Evolutionary conservation across 805 yeast species (phyloP).

Genomic region (Tetrapisispora namnaoensis): DNA sequence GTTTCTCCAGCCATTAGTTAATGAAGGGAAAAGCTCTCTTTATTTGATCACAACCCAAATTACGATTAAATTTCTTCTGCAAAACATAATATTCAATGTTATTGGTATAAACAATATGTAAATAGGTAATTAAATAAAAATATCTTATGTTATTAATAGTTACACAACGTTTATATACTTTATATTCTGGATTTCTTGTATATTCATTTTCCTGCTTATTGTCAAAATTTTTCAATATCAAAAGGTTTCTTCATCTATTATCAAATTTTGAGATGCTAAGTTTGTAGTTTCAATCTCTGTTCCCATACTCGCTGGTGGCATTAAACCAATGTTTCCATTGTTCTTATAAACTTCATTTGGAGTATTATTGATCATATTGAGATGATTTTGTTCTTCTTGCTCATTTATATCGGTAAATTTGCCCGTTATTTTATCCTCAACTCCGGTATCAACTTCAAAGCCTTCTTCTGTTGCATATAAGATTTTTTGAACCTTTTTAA

Average conservation of each 20-base stretch:
- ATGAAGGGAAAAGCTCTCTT: neutral
- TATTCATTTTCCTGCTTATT: neutral
- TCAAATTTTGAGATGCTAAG: conserved; percentile 19
- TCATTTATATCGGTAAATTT: conserved; percentile 23
- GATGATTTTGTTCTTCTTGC: conserved; percentile 27
- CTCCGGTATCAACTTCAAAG: conserved; percentile 45
- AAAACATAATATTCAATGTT: neutral
- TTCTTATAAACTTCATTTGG: neutral
- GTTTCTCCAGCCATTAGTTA: conserved; percentile 10
- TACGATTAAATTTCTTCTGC: neutral
- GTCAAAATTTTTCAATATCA: conserved; percentile 5
- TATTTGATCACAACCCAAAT: too few species aligned
- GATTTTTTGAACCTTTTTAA: conserved; percentile 61
- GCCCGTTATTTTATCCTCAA: conserved; percentile 2
- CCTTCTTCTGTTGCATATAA: conserved; percentile 80
- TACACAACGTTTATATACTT: neutral
- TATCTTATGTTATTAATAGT: conserved; percentile 1
- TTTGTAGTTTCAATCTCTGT: neutral
- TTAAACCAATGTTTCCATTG: neutral
- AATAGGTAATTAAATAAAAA: neutral
- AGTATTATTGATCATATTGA: neutral
- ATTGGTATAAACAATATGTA: neutral
- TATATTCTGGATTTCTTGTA: neutral
- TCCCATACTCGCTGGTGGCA: neutral
- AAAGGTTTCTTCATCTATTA: conserved; percentile 30